A percentile compares a stretch with the other conserved stretches of the same genome.
Evolutionary conservation across 1,139 yeast species (phyloP).

Genomic region (Geotrichum klebahnii): DNA sequence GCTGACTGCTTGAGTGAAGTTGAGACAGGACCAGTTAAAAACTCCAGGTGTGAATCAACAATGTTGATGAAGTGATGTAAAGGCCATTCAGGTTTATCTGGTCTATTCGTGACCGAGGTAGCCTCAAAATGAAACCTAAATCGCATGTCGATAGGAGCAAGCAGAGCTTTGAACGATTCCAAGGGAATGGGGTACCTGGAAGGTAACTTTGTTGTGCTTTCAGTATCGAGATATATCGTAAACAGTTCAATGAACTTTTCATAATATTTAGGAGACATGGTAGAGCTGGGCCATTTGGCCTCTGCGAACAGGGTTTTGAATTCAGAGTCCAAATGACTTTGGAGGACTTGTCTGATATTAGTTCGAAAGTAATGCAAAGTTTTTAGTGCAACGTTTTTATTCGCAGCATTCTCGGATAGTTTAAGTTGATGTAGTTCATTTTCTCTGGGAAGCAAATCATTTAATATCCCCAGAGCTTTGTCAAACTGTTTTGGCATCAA

Average conservation of each 20-base stretch:
- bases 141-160: constrained; percentile 55
- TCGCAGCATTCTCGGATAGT: background rate
- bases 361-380: constrained; percentile 10
- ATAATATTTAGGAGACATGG: constrained; percentile 1
- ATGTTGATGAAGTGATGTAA: constrained; percentile 53
- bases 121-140: constrained; percentile 72
- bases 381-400: constrained; percentile 10
- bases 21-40: constrained; percentile 43
- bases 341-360: constrained; percentile 9
- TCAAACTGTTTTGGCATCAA: constrained; percentile 4
- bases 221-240: constrained; percentile 9
- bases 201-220: background rate
- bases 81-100: constrained; percentile 81
- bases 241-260: constrained; percentile 8
- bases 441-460: background rate
- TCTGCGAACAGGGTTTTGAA: constrained; percentile 6
- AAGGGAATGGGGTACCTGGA: constrained; percentile 43
- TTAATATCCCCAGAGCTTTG: constrained; percentile 5
- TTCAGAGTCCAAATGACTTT: constrained; percentile 3
- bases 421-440: constrained; percentile 3
- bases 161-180: constrained; percentile 57
- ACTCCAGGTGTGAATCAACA: constrained; percentile 44
- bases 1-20: constrained; percentile 33
- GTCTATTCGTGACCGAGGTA: constrained; percentile 57
- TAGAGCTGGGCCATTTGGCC: constrained; percentile 18